These are phyloP conservation scores for Breynia disticha DNA, from an alignment of 441 rosid species.

Conservation along the genomic window DNA sequence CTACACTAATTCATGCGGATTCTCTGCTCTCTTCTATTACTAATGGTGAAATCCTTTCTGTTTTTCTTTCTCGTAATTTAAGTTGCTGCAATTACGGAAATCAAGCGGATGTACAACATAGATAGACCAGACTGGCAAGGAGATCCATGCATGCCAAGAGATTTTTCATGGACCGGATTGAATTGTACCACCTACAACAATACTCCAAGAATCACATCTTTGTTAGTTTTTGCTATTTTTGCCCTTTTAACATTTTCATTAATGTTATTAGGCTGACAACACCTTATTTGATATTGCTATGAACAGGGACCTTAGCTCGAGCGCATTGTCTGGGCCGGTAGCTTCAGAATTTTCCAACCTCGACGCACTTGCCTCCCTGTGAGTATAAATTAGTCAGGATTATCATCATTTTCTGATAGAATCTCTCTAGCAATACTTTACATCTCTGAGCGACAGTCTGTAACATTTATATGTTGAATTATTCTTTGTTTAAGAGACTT, in stretches of 20 bases:
- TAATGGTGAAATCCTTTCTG: too few relatives aligned
- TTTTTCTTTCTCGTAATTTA: not conserved
- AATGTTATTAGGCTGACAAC: too few relatives aligned
- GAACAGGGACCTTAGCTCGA: slow-evolving; percentile 17
- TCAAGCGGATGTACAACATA: slow-evolving; percentile 14
- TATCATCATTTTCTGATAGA: too few relatives aligned
- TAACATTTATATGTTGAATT: too few relatives aligned
- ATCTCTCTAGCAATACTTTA: too few relatives aligned
- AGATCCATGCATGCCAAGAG: slow-evolving; percentile 29
- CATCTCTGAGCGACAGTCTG: too few relatives aligned
- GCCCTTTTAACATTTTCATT: too few relatives aligned
- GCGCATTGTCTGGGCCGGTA: slow-evolving; percentile 17
- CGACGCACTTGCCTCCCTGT: slow-evolving; percentile 5
- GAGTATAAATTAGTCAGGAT: not conserved
- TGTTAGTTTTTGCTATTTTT: slow-evolving; percentile 25
- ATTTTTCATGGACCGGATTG: slow-evolving; percentile 24
- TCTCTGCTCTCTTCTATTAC: too few relatives aligned
- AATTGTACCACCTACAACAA: slow-evolving; percentile 17
- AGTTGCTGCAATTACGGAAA: slow-evolving; percentile 20
- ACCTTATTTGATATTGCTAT: too few relatives aligned
- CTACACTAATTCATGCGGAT: too few relatives aligned
- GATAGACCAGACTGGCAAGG: slow-evolving; percentile 24
- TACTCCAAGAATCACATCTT: slow-evolving; percentile 22
- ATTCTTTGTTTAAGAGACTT: slow-evolving; percentile 12
- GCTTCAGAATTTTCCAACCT: slow-evolving; percentile 9